Conservation (phyloP, 2,329 filamentous ascomycete species). For the Immersiporthe knoxdaviesiana region DNA sequence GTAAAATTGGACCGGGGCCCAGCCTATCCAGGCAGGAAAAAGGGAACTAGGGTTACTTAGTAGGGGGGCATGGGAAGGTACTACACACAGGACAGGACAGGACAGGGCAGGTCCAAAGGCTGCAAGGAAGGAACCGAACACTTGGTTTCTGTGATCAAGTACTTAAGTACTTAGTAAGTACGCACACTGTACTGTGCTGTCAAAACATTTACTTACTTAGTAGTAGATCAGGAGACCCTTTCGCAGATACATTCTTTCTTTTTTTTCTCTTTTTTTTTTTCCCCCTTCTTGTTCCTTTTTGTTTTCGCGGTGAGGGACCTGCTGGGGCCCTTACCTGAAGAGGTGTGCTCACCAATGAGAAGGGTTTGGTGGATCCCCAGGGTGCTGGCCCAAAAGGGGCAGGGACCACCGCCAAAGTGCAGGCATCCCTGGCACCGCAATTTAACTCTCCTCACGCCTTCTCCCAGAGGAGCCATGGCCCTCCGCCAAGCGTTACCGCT, state of each 20-base stretch:
- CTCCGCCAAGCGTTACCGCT: constrained; percentile 1
- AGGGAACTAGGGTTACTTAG: too few species aligned
- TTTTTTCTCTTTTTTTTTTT: neutral
- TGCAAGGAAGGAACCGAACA: neutral
- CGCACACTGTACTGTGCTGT: neutral
- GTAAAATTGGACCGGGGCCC: constrained; percentile 16
- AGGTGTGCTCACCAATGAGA: constrained; percentile 3
- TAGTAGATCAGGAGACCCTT: too few species aligned
- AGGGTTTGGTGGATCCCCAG: neutral
- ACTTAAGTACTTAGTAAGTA: neutral
- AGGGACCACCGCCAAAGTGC: constrained; percentile 8
- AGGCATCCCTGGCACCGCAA: constrained; percentile 15
- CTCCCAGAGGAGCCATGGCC: constrained; percentile 7
- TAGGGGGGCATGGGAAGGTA: neutral
- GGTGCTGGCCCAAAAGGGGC: constrained; percentile 18
- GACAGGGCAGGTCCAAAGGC: neutral
- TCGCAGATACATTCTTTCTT: neutral
- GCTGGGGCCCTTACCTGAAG: neutral
- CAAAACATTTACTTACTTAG: neutral
- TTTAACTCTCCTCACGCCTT: constrained; percentile 17
- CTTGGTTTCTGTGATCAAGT: neutral
- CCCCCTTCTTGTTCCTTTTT: neutral
- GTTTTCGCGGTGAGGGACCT: neutral
- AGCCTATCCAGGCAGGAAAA: constrained; percentile 3
- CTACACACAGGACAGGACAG: neutral